Conservation (phyloP, 2,329 filamentous ascomycete species). For the Trichoderma atroviride region DNA sequence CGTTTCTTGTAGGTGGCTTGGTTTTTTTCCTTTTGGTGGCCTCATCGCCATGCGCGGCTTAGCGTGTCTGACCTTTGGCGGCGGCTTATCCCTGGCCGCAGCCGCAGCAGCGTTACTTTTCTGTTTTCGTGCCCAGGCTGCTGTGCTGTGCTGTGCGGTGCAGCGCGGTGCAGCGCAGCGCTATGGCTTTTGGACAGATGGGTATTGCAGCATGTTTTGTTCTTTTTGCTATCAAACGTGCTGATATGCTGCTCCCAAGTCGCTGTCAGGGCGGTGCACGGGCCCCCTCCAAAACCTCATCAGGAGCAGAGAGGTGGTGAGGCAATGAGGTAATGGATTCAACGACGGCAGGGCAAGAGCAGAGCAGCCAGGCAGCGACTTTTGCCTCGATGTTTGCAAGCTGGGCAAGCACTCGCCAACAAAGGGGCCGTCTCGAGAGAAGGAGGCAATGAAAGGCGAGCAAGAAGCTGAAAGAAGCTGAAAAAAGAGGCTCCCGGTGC, state of each 20-base stretch:
- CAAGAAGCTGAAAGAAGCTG: not conserved
- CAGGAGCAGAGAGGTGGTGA: conserved; percentile 5
- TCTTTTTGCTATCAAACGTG: not conserved
- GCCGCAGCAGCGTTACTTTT: not conserved
- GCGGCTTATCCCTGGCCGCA: conserved; percentile 15
- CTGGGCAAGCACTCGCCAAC: not conserved
- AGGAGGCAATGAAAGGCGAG: not conserved
- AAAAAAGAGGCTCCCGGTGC: not conserved
- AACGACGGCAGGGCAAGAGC: conserved; percentile 2
- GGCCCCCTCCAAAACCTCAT: conserved; percentile 8
- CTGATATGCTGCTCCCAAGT: not conserved
- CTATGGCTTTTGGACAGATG: not conserved
- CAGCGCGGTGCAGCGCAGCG: not conserved
- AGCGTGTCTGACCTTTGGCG: conserved; percentile 9
- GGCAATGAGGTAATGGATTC: conserved; percentile 16
- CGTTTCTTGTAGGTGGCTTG: conserved; percentile 11
- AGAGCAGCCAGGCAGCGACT: not conserved
- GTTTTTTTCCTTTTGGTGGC: not conserved
- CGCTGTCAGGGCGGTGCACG: conserved; percentile 9
- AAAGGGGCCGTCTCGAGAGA: not conserved
- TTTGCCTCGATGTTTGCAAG: not conserved
- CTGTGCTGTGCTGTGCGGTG: not conserved
- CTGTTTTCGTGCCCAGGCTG: conserved; percentile 12
- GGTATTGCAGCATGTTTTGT: not conserved
- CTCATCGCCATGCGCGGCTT: conserved; percentile 15